Evolutionary conservation across 2,329 filamentous ascomycete genomes (phyloP), one percentile per base, ranked within the genome.

Genomic region (Aspergillus flavus): DNA sequence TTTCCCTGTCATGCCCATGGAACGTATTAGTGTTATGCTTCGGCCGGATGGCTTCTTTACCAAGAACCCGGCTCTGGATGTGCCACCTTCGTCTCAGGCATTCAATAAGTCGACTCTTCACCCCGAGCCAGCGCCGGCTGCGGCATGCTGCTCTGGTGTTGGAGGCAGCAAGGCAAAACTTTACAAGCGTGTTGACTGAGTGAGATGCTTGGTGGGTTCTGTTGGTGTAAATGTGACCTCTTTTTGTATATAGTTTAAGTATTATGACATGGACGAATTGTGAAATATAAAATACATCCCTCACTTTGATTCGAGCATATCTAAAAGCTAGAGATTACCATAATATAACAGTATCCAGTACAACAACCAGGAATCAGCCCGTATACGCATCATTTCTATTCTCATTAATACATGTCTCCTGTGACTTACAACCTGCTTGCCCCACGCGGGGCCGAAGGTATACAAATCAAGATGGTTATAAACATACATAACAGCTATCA

Each of bases 1-100:
- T 71, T 90, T 89, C 76, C 88, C 88, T 1, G 85, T 90, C 46
- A 90, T 91, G 88, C 88, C 88, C 0, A 84, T 83, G 69, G 88
- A 90, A 72, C 75, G 78, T 21, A 75, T 82, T 61, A 80, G 78
- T 59, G 78, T 85, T 14, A 79, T 78, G 70, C 69, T 85, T 36
- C 80, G 82, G 64, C 82, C 83, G 2, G 81, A 82, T 56, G 83
- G 83, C 34, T 85, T 85, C 73, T 84, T 84, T 67, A 79, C 79
- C n/a, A 80, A 79, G 71, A 84, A 84, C 62, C 83, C 83, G 1
- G 82, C 81, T 10, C 66, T 85, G 41, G 80, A 82, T 67, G 81
- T 83, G 3, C 80, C 81, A 10, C 76, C 76, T 36, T 80, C 78
- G 10, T 69, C 71, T 16, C 79, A 81, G 68, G 61, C 61, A 2